phyloP scores from a whole-genome alignment of 148 eudicot species.

The Polygonum aviculare region DNA sequence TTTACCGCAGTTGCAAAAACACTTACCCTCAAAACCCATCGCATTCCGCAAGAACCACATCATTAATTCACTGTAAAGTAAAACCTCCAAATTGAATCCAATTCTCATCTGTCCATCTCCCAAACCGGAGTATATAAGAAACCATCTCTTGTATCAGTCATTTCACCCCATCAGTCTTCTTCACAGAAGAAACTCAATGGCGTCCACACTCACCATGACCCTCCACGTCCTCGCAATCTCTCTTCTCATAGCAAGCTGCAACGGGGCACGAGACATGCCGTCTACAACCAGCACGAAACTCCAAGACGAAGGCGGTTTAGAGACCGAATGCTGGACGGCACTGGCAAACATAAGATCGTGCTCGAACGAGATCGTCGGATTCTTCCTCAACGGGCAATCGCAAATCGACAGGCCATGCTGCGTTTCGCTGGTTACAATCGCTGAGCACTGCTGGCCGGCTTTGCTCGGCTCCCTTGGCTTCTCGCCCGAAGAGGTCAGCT shows the following conservation, averaged over 20 bases:
- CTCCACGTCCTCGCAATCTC: neutral
- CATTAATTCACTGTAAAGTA: neutral
- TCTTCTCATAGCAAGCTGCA: neutral
- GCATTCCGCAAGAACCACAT: neutral
- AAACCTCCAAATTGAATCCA: neutral
- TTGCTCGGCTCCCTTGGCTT: constrained; percentile 40
- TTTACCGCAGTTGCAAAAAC: neutral
- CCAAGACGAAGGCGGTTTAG: neutral
- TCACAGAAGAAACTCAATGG: neutral
- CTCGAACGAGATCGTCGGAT: constrained; percentile 43
- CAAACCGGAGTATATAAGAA: neutral
- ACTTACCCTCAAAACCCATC: neutral
- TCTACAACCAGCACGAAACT: neutral
- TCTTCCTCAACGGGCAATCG: constrained; percentile 37
- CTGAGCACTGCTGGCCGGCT: constrained; percentile 40
- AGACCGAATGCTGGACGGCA: constrained; percentile 36
- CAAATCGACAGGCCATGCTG: constrained; percentile 44
- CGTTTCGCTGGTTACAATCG: constrained; percentile 27
- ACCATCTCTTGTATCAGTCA: neutral
- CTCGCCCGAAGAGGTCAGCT: constrained; percentile 28
- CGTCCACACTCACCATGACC: neutral
- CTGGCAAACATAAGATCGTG: constrained; percentile 36
- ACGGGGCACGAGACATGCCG: neutral
- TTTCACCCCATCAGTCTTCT: neutral
- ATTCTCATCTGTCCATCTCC: neutral